Evolutionary conservation across 192 early-diverging fungal genomes (phyloP), one percentile per base, ranked within the genome.

Genomic region (Podila clonocystis): DNA sequence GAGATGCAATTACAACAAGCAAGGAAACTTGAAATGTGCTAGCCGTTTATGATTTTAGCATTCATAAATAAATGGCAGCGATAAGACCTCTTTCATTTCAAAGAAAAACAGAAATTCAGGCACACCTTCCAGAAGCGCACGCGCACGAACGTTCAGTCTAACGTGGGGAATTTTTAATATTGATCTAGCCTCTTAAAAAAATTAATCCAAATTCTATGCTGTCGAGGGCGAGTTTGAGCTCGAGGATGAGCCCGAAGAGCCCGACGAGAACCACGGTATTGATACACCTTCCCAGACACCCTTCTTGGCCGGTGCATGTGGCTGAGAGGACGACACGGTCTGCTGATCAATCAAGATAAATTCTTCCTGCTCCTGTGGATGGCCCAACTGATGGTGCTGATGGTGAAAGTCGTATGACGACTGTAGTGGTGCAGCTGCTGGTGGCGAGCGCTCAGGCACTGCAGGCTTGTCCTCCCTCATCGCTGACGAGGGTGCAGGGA

Each of bases 401-500:
- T 73, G 70, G 36, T 80, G 77, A 41, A 65, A 80, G 34, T 80
- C 77, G 36, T 80, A 80, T 4, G 77, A 80, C 1, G 77, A 73
- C 38, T 80, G 77, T 20, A 80, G 24, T 1, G 71, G 45, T 22
- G 70, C n/a, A n/a, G 2, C 5, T n/a, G 62, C 60, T 8, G 65
- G 41, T 11, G 36, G 12, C 12, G 49, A 24, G 11, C 11, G 59
- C 9, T 22, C 52, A 0, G 52, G 3, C 52, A 4, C 52, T 20
- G 49, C 17, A 9, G 20, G 52, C 11, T 55, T n/a, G 20, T 55
- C 52, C 24, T 55, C 52, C 52, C 9, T 55, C 11, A 63, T 31
- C 0, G 74, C 17, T 26, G 63, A 50, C 26, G 73, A 22, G 2
- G 74, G 38, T 12, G 50, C 28, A 4, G 41, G 20, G 15, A 29